Evolutionary conservation across 495 filamentous ascomycete genomes (phyloP).

Genomic region (Penicillium cinerascens): DNA sequence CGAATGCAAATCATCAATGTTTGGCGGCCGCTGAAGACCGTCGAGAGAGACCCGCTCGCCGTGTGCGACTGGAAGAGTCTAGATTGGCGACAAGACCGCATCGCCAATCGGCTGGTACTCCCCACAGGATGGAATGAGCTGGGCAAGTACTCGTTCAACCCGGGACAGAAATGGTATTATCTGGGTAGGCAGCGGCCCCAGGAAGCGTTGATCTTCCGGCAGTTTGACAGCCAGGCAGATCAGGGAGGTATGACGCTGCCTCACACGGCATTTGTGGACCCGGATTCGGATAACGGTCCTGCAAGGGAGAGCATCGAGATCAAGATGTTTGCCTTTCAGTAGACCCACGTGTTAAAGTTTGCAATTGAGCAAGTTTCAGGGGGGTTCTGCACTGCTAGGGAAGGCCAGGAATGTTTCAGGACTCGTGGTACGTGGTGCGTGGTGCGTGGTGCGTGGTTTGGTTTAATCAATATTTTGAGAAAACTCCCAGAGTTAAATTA

Average conservation of each 20-base stretch:
- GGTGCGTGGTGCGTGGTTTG: too few relatives aligned
- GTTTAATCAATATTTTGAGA: neutral
- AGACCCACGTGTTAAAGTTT: slow-evolving; percentile 10
- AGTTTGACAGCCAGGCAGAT: slow-evolving; percentile 29
- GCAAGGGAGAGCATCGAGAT: slow-evolving; percentile 56
- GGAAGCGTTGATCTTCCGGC: slow-evolving; percentile 30
- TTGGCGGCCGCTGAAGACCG: slow-evolving; percentile 58
- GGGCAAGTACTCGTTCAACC: slow-evolving; percentile 10
- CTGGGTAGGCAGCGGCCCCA: slow-evolving; percentile 19
- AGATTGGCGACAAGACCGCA: slow-evolving; percentile 12
- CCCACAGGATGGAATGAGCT: slow-evolving; percentile 15
- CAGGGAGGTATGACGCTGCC: slow-evolving; percentile 29
- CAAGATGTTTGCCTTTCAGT: slow-evolving; percentile 21
- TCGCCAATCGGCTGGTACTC: slow-evolving; percentile 12
- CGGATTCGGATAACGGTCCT: slow-evolving; percentile 33
- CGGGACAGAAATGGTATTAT: slow-evolving; percentile 28
- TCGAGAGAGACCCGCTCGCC: slow-evolving; percentile 51
- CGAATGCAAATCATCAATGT: slow-evolving; percentile 63
- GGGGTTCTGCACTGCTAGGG: neutral
- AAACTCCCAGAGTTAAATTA: neutral
- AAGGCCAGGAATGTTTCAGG: neutral
- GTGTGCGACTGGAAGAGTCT: slow-evolving; percentile 32
- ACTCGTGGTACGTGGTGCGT: neutral
- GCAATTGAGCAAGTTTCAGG: slow-evolving; percentile 9
- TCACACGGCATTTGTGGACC: slow-evolving; percentile 53